Evolutionary conservation across 169 alveolate genomes (phyloP), one percentile per base, ranked within the genome.

Genomic region (Pseudocohnilembus persalinus): DNA sequence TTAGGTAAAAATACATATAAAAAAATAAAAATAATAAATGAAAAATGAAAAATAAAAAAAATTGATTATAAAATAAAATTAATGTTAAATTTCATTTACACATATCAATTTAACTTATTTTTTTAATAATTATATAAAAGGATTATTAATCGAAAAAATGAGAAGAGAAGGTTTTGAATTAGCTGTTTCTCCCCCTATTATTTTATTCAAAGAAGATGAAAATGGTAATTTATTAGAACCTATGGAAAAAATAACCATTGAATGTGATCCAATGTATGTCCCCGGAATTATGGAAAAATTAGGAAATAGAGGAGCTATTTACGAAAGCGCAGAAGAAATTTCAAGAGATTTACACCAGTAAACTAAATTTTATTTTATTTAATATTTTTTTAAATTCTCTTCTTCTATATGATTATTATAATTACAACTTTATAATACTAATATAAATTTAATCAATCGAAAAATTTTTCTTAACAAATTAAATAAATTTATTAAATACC

Each of bases 81-180:
- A n/a, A n/a, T n/a, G n/a, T n/a, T n/a, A n/a, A n/a, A n/a, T n/a
- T n/a, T n/a, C n/a, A n/a, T n/a, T n/a, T n/a, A n/a, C n/a, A n/a
- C n/a, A n/a, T n/a, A n/a, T n/a, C n/a, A n/a, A n/a, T n/a, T n/a
- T n/a, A n/a, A n/a, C n/a, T n/a, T n/a, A n/a, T n/a, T n/a, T n/a
- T n/a, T n/a, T n/a, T n/a, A n/a, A 49, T 49, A 20, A 49, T 49
- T 49, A 49, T 49, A 11, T 4, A 49, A 11, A 4, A 49, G 68
- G 68, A 49, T 96, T 98, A 49, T 92, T 98, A 35, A 88, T 98
- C 74, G 99, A 98, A 93, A 97, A 96, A 77, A 94, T 98, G 97
- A 94, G 99, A 29, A 93, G 99, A 79, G 99, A 98, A 92, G 99
- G 99, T 29, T 97, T 93, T 85, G 99, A 98, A 89, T 74, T 97